These are phyloP conservation scores for Salix caprea DNA, from an alignment of 345 rosid genomes.

Conservation along the genomic window DNA sequence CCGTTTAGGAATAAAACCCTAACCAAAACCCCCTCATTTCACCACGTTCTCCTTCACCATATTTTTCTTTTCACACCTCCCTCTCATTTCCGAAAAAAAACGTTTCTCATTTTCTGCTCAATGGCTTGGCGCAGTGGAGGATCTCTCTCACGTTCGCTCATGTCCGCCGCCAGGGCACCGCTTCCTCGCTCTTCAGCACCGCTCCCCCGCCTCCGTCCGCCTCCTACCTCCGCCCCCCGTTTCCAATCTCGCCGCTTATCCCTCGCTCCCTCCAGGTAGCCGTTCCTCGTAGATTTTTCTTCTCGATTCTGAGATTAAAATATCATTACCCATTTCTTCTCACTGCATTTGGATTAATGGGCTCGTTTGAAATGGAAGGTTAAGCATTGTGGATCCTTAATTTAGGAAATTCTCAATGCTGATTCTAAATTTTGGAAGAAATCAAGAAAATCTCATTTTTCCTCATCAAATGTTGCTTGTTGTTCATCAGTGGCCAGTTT, in stretches of 20 bases:
- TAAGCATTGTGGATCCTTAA: neutral
- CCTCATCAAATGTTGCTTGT: neutral
- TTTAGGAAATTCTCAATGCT: neutral
- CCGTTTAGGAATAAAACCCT: constrained; percentile 11
- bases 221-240: constrained; percentile 51
- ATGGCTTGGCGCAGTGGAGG: constrained; percentile 53
- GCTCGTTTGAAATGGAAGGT: neutral
- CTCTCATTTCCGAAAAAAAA: neutral
- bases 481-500: neutral
- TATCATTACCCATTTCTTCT: neutral
- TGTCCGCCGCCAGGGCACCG: constrained; percentile 53
- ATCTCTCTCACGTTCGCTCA: constrained; percentile 45
- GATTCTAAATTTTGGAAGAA: neutral
- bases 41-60: too few species aligned
- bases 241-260: constrained; percentile 55
- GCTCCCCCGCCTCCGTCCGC: constrained; percentile 65
- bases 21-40: neutral
- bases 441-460: neutral
- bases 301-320: neutral
- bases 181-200: constrained; percentile 51
- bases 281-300: neutral
- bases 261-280: constrained; percentile 58
- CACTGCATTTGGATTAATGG: neutral
- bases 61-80: neutral
- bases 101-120: neutral